These are phyloP conservation scores for Dendrobium officinale DNA, from an alignment of 106 monocot species.

Conservation along the genomic window DNA sequence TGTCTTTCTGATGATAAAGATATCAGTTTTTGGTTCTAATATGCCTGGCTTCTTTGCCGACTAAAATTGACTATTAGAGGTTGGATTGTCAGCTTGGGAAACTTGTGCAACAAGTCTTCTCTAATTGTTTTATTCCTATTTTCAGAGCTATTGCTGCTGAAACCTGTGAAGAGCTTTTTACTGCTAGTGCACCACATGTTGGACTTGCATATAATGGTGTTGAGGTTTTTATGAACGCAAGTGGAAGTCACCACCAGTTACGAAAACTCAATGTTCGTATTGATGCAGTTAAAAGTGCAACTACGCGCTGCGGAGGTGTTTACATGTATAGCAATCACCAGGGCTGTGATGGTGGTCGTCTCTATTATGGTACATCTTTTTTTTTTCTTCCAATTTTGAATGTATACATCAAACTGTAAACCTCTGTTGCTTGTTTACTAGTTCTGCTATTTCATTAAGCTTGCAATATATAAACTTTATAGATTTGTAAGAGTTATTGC, in stretches of 20 bases:
- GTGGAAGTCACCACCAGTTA: slow-evolving; percentile 97
- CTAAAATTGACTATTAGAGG: not conserved
- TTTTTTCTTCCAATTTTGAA: not conserved
- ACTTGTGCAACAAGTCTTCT: not conserved
- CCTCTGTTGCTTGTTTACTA: not conserved
- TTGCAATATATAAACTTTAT: not conserved
- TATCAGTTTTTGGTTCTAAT: too few species aligned
- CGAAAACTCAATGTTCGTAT: slow-evolving; percentile 94
- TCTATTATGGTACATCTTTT: slow-evolving; percentile 73
- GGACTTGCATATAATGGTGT: slow-evolving; percentile 85
- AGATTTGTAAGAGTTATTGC: not conserved
- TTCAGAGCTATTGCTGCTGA: slow-evolving; percentile 90
- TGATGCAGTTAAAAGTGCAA: slow-evolving; percentile 93
- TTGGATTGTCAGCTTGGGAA: not conserved
- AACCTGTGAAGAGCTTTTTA: slow-evolving; percentile 98
- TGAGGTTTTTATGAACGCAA: slow-evolving; percentile 94
- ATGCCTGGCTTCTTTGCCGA: too few species aligned
- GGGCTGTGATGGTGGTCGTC: slow-evolving; percentile 97
- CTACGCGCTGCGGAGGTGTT: slow-evolving; percentile 80
- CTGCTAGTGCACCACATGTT: slow-evolving; percentile 77
- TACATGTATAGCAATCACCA: slow-evolving; percentile 98
- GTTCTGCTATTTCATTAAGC: not conserved
- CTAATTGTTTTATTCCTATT: slow-evolving; percentile 9
- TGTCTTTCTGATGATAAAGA: too few species aligned
- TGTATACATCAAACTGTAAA: not conserved